phyloP scores from a whole-genome alignment of 208 protist genomes.

The Crithidia expoeki region DNA sequence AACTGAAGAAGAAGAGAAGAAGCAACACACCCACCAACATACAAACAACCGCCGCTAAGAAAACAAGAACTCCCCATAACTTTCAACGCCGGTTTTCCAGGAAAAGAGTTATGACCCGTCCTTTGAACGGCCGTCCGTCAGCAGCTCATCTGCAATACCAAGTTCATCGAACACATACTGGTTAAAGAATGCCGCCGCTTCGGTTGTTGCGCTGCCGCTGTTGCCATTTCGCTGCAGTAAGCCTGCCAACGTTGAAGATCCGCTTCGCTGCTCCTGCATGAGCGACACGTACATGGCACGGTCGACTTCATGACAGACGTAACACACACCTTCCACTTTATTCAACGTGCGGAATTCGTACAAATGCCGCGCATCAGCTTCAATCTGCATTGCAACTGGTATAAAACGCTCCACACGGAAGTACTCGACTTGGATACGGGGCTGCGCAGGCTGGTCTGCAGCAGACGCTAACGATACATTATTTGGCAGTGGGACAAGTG shows the following conservation, averaged over 20 bases:
- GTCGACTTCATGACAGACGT: constrained; percentile 79
- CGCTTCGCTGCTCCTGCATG: constrained; percentile 54
- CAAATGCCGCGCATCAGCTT: constrained; percentile 85
- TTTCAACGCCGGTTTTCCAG: too few relatives aligned
- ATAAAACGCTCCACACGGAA: constrained; percentile 90
- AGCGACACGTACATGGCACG: constrained; percentile 61
- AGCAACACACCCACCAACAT: too few relatives aligned
- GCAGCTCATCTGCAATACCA: constrained; percentile 65
- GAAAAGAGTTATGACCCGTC: constrained; percentile 62
- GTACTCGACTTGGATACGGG: constrained; percentile 57
- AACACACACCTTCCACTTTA: constrained; percentile 83
- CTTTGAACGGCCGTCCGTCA: constrained; percentile 55
- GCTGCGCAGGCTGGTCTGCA: constrained; percentile 1
- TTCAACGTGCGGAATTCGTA: constrained; percentile 77
- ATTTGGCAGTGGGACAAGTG: background rate
- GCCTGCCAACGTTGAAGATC: constrained; percentile 14
- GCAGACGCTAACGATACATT: background rate
- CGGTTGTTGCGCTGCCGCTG: background rate
- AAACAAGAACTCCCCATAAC: too few relatives aligned
- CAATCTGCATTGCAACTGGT: constrained; percentile 87
- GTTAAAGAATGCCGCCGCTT: constrained; percentile 62
- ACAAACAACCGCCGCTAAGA: too few relatives aligned
- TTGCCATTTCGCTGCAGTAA: constrained; percentile 3
- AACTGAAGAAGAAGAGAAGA: too few relatives aligned
- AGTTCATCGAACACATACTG: constrained; percentile 88